phyloP scores from a whole-genome alignment of 306 rosid species.

The Spatholobus suberectus region DNA sequence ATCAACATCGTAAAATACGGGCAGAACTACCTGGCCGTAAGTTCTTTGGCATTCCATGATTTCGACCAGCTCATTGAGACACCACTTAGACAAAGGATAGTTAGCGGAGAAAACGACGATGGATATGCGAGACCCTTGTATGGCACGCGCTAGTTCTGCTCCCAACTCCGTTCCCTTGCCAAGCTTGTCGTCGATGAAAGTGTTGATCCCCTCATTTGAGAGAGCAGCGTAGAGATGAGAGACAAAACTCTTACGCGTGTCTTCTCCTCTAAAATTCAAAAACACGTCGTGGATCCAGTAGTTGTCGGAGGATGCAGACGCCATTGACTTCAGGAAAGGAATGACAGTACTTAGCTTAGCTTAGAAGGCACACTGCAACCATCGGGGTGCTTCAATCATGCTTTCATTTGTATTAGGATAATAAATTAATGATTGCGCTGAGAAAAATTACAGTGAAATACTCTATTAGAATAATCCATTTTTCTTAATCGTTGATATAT shows the following conservation, averaged over 20 bases:
- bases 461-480: no score
- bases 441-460: no score
- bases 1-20: not conserved
- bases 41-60: not conserved
- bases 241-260: not conserved
- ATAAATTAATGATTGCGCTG: no score
- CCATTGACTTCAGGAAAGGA: not conserved
- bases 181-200: not conserved
- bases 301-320: not conserved
- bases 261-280: not conserved
- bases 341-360: no score
- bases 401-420: no score
- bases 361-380: no score
- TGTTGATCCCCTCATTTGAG: not conserved
- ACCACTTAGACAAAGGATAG: conserved; percentile 3
- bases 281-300: conserved; percentile 10
- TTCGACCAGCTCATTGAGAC: not conserved
- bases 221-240: not conserved
- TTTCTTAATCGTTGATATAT: no score
- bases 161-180: not conserved
- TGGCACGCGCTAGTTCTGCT: not conserved
- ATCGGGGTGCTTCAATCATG: no score
- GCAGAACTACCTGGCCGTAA: not conserved
- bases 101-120: not conserved
- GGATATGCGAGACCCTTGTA: conserved; percentile 1